Evolutionary conservation across 345 rosid genomes (phyloP), one percentile per base, ranked within the genome.

Genomic region (Syzygium aromaticum): DNA sequence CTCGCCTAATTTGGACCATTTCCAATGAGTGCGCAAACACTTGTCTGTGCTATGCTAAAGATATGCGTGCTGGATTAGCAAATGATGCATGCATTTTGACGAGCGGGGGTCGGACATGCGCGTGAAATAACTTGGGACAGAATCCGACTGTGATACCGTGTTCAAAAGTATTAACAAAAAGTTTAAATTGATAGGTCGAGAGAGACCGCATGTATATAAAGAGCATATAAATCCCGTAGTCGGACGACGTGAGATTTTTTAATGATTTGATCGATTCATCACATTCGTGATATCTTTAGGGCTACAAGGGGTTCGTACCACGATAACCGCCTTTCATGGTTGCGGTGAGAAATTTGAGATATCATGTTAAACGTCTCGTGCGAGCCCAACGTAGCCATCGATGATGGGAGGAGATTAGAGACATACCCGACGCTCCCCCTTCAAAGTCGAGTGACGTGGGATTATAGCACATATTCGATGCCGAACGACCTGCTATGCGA

Each of bases 111-210:
- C 22, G 19, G 3, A 2, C 78, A 67, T 33, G 22, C 23, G 33
- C 5, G 1, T 8, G 49, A 40, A 73, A 38, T 38, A 38, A 38
- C 23, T 1, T 0, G 27, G 40, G 25, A 5, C 80, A 38, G 22
- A 73, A 2, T 7, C 0, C 21, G 0, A 73, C 49, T 73, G 2
- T 38, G 22, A 38, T 2, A 5, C 0, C 27, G 9, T 2, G 3
- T 38, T 21, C 15, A 0, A 33, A 73, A 38, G 14, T 73, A 21
- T 11, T 3, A 25, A 1, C 23, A 23, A 57, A 23, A 57, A 23
- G 13, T 23, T 56, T 56, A 23, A 73, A 40, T 0, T 0, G 0
- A 67, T 0, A 4, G 1, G 0, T 67, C 1, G 1, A 28, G 0
- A 3, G 1, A 28, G 38, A 63, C 2, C 33, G 7, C 0, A 3